Evolutionary conservation across 345 rosid species (phyloP), one percentile per base, ranked within the genome.

Genomic region (Eucalyptus camaldulensis): DNA sequence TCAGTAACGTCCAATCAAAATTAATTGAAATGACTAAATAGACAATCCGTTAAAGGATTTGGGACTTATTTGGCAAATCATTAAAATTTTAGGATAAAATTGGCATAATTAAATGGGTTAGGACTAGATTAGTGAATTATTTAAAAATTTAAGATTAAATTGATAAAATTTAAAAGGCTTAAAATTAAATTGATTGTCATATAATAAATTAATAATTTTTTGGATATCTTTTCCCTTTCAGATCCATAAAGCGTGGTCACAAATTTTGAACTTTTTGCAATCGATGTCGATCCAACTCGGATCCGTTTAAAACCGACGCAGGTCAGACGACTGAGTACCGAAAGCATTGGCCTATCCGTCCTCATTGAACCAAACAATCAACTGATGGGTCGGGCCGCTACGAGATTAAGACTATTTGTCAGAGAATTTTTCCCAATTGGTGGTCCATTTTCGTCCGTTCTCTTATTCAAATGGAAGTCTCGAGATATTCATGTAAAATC

Each of bases 1-100:
- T 53, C 0, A 0, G 0, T 0, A 1, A 21, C 5, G 2, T 8
- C 1, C 10, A 53, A 53, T 19, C 10, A 53, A 53, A 19, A 53
- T 53, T 19, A 53, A 21, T 53, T 53, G 58, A 2, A 21, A 53
- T 0, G 10, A 53, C 56, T 19, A 53, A 53, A 53, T 53, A 53
- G 24, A 53, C 24, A 53, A 19, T 53, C 8, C 0, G 2, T 53
- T 19, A 53, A 53, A 53, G 1, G 24, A 53, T 19, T 1, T 53
- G 19, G 4, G 0, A 8, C 5, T 3, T 8, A 19, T 53, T 53
- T 21, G 25, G 2, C 58, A 53, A 53, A 53, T 53, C 10, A 53
- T 21, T 53, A 53, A 53, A 53, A 21, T 19, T 53, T 53, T 53
- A 53, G 5, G 25, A 8, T 21, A 53, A 53, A 53, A 53, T 19